phyloP scores from a whole-genome alignment of 2,329 filamentous ascomycete species.

The Coniella lustricola region DNA sequence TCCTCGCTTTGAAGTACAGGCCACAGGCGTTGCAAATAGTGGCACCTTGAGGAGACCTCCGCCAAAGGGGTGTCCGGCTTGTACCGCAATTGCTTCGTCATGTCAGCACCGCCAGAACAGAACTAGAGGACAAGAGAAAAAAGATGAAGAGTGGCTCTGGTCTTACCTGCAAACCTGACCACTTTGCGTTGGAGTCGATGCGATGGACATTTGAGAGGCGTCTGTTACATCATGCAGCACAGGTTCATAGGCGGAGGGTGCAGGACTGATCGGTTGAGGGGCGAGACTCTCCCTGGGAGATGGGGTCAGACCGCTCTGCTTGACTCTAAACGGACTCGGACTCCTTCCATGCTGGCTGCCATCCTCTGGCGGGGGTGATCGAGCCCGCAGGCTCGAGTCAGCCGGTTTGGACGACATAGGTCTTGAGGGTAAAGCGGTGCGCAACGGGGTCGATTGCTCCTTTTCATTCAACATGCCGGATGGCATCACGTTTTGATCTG shows the following conservation, averaged over 20 bases:
- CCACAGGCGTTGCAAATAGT: constrained; percentile 98
- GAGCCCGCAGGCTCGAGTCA: constrained; percentile 13
- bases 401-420: constrained; percentile 19
- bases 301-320: constrained; percentile 11
- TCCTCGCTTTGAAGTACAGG: constrained; percentile 87
- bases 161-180: constrained; percentile 68
- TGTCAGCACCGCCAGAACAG: constrained; percentile 13
- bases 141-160: background rate
- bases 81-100: constrained; percentile 79
- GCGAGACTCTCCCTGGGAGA: constrained; percentile 14
- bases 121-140: background rate
- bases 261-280: constrained; percentile 16
- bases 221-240: constrained; percentile 9
- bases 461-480: constrained; percentile 6
- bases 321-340: constrained; percentile 8
- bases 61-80: constrained; percentile 89
- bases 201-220: background rate
- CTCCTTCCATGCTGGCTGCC: constrained; percentile 14
- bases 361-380: constrained; percentile 21
- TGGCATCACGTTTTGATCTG: constrained; percentile 10
- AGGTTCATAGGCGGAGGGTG: constrained; percentile 10
- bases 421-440: constrained; percentile 21
- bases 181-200: constrained; percentile 30
- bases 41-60: constrained; percentile 82
- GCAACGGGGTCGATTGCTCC: constrained; percentile 9